Conservation (phyloP, 805 yeast species). For the Candida golubevii region DNA sequence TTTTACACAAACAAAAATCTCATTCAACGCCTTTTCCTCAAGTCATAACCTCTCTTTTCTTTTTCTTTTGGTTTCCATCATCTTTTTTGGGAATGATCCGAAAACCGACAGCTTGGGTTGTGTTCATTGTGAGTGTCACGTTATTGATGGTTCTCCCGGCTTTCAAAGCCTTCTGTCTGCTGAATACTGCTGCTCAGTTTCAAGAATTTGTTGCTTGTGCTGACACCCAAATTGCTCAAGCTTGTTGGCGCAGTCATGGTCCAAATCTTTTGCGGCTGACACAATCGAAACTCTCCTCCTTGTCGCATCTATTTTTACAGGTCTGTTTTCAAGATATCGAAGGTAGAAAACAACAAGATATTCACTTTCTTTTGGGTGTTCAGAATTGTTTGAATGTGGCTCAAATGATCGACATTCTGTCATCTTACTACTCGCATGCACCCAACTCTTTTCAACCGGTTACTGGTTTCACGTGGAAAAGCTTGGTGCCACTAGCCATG, state of each 20-base stretch:
- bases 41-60: no score
- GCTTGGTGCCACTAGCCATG: neutral
- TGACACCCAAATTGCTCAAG: constrained; percentile 5
- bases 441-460: neutral
- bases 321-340: constrained; percentile 9
- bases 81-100: no score
- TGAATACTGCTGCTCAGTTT: constrained; percentile 5
- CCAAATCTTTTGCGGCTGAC: constrained; percentile 4
- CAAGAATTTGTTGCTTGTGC: constrained; percentile 9
- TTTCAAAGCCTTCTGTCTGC: neutral
- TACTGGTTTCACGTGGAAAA: neutral
- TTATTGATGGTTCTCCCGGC: no score
- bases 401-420: constrained; percentile 1
- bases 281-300: constrained; percentile 1
- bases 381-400: constrained; percentile 13
- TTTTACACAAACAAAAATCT: no score
- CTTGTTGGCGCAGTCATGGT: constrained; percentile 4
- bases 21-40: no score
- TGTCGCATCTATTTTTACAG: constrained; percentile 5
- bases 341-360: constrained; percentile 3
- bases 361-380: constrained; percentile 7
- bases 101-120: no score
- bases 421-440: neutral
- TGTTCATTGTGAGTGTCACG: no score
- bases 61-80: no score